phyloP scores from a whole-genome alignment of 768 basidiomycete species.

The Candolleomyces efflorescens region DNA sequence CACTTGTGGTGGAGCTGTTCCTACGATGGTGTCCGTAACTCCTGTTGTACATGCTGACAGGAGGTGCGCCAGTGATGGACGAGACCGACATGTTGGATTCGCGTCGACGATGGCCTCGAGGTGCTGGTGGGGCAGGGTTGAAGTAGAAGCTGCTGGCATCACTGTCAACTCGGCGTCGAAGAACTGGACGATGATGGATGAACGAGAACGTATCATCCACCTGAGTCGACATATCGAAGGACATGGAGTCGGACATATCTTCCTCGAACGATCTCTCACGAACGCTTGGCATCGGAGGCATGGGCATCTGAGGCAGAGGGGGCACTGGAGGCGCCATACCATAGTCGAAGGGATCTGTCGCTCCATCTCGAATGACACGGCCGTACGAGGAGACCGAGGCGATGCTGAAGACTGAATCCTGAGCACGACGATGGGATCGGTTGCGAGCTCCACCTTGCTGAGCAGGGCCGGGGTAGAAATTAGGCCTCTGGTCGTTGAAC shows the following conservation, averaged over 20 bases:
- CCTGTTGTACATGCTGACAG: conserved; percentile 70
- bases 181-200: conserved; percentile 33
- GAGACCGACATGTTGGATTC: conserved; percentile 56
- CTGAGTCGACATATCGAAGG: conserved; percentile 39
- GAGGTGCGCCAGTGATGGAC: conserved; percentile 49
- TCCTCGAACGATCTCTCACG: conserved; percentile 1
- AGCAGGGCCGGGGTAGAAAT: conserved; percentile 54
- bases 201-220: conserved; percentile 78
- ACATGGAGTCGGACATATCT: neutral
- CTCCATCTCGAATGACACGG: conserved; percentile 55
- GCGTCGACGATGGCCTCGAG: conserved; percentile 55
- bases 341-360: conserved; percentile 72
- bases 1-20: conserved; percentile 56
- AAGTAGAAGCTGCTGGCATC: conserved; percentile 80
- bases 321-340: conserved; percentile 38
- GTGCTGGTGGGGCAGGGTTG: conserved; percentile 49
- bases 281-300: neutral
- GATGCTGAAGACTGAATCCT: conserved; percentile 67
- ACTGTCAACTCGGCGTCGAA: conserved; percentile 55
- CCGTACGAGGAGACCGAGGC: conserved; percentile 81
- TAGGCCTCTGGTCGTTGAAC: conserved; percentile 55
- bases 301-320: neutral
- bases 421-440: conserved; percentile 37
- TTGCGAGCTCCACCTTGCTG: conserved; percentile 12
- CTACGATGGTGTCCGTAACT: conserved; percentile 48